Conservation (phyloP, 352 stramenopile species). For the Phytophthora pisi region DNA sequence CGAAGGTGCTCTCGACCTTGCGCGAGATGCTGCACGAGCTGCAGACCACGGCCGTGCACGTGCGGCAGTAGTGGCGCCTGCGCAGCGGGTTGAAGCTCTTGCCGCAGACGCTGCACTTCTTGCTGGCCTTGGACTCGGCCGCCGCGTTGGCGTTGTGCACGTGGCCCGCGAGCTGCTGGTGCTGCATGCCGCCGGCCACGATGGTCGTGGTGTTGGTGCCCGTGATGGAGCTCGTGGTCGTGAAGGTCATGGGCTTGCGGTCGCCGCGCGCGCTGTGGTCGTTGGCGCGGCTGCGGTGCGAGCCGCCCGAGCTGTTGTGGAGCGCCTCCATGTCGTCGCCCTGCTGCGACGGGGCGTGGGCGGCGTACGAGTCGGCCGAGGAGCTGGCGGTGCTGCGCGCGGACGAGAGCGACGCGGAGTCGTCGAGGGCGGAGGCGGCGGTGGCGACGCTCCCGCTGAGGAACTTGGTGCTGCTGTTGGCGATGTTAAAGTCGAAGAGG, state of each 20-base stretch:
- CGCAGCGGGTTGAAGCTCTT: constrained; percentile 87
- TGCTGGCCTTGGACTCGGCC: constrained; percentile 34
- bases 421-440: constrained; percentile 8
- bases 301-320: constrained; percentile 18
- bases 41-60: constrained; percentile 76
- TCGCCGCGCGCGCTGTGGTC: constrained; percentile 31
- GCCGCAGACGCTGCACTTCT: constrained; percentile 81
- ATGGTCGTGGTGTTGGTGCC: constrained; percentile 41
- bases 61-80: constrained; percentile 76
- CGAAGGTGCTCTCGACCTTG: constrained; percentile 60
- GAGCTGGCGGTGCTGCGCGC: constrained; percentile 39
- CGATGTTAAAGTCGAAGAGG: constrained; percentile 49
- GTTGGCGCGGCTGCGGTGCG: constrained; percentile 24
- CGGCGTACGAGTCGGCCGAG: constrained; percentile 26
- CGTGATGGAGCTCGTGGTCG: constrained; percentile 37
- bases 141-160: constrained; percentile 19
- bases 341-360: neutral
- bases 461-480: constrained; percentile 45
- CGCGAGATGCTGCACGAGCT: constrained; percentile 81
- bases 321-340: constrained; percentile 31
- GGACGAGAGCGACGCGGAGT: constrained; percentile 30
- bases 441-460: constrained; percentile 14
- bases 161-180: constrained; percentile 11
- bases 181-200: constrained; percentile 20
- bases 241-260: constrained; percentile 44